phyloP scores from a whole-genome alignment of 2,329 filamentous ascomycete species.

The Lasiodiplodia citricola region DNA sequence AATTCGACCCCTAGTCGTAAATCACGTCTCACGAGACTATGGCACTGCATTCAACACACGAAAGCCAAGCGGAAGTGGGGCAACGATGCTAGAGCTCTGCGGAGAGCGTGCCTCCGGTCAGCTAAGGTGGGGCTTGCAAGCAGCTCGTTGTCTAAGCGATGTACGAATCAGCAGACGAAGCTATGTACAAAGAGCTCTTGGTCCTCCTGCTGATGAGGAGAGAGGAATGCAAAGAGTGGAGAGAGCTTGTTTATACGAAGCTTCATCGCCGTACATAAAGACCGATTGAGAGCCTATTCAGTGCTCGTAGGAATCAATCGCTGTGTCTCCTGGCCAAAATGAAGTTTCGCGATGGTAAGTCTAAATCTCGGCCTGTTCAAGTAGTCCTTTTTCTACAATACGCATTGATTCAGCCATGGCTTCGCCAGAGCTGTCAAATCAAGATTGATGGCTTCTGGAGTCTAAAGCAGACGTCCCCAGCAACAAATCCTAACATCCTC shows the following conservation, averaged over 20 bases:
- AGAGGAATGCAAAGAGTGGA: neutral
- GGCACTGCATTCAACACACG: neutral
- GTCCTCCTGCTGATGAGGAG: neutral
- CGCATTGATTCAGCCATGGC: neutral
- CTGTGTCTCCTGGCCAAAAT: slow-evolving; percentile 42
- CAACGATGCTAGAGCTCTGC: neutral
- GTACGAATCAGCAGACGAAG: neutral
- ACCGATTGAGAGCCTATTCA: neutral
- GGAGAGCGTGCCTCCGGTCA: slow-evolving; percentile 9
- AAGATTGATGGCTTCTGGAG: neutral
- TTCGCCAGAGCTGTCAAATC: neutral
- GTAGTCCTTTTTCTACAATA: neutral
- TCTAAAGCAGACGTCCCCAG: neutral
- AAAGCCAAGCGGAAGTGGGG: neutral
- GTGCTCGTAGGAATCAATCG: neutral
- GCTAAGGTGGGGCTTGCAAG: neutral
- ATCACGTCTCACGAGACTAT: neutral
- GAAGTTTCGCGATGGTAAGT: slow-evolving; percentile 65
- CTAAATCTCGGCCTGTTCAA: neutral
- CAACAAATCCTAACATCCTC: neutral
- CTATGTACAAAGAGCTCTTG: neutral
- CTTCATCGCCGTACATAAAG: neutral
- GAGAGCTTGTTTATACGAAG: neutral
- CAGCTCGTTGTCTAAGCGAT: neutral
- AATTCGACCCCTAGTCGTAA: neutral